A percentile compares a stretch with the other conserved stretches of the same genome.
These are phyloP conservation scores for Candida ulmi DNA, from an alignment of 805 yeast genomes.

Conservation along the genomic window DNA sequence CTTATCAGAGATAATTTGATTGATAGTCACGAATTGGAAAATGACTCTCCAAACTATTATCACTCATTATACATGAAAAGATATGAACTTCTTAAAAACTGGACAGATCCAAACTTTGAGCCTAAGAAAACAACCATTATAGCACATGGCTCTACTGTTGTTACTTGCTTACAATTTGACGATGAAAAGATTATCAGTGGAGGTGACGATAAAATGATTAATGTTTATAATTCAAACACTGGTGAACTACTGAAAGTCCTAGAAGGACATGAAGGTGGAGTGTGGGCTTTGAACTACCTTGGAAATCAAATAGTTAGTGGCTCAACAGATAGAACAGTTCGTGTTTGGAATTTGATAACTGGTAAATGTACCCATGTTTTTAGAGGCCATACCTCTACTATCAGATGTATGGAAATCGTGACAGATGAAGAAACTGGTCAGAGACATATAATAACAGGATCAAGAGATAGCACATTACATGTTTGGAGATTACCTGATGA, in stretches of 20 bases:
- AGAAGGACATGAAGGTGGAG: conserved; percentile 94
- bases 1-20: conserved; percentile 58
- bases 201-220: conserved; percentile 79
- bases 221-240: conserved; percentile 70
- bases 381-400: conserved; percentile 89
- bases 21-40: conserved; percentile 38
- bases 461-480: conserved; percentile 79
- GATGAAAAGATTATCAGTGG: conserved; percentile 88
- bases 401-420: conserved; percentile 81
- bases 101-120: conserved; percentile 70
- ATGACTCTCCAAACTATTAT: conserved; percentile 12
- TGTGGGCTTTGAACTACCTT: conserved; percentile 91
- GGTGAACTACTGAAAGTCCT: conserved; percentile 61
- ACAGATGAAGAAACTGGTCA: conserved; percentile 57
- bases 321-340: conserved; percentile 87
- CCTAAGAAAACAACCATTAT: conserved; percentile 65
- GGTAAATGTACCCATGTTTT: conserved; percentile 89
- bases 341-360: conserved; percentile 86
- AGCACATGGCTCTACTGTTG: conserved; percentile 77
- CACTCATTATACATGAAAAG: conserved; percentile 15
- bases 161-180: conserved; percentile 91
- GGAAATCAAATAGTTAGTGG: conserved; percentile 87
- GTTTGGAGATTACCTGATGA: conserved; percentile 75
- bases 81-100: conserved; percentile 41
- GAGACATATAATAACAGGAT: conserved; percentile 80